Evolutionary conservation across 2,329 filamentous ascomycete species (phyloP).

Genomic region (Epicoccum nigrum): DNA sequence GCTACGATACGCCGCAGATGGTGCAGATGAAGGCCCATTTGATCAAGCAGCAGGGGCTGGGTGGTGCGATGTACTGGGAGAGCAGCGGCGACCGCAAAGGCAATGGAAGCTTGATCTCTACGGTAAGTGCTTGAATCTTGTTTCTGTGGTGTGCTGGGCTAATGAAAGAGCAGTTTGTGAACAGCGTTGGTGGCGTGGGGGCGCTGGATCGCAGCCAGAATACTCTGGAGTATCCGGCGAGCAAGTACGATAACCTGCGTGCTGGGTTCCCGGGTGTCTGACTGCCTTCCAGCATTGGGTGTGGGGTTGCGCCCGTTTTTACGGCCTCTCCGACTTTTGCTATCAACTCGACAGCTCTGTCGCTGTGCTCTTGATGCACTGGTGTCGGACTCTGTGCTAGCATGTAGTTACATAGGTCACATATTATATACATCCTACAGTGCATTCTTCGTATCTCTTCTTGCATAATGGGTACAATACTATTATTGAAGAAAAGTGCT

Average conservation of each 20-base stretch:
- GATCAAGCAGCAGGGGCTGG: conserved; percentile 36
- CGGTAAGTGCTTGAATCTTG: conserved; percentile 28
- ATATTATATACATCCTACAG: too few relatives aligned
- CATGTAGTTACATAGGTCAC: too few relatives aligned
- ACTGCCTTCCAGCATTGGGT: neutral
- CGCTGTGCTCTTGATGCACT: too few relatives aligned
- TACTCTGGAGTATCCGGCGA: conserved; percentile 67
- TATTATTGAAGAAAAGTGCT: too few relatives aligned
- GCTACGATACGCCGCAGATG: conserved; percentile 44
- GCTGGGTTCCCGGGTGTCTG: conserved; percentile 29
- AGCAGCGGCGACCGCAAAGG: conserved; percentile 42
- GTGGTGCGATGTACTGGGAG: conserved; percentile 51
- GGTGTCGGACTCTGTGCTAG: too few relatives aligned
- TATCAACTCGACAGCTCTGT: neutral
- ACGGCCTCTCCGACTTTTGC: neutral
- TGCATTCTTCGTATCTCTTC: too few relatives aligned
- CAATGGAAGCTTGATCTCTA: conserved; percentile 37
- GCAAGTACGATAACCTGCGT: conserved; percentile 72
- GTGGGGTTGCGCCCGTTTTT: neutral
- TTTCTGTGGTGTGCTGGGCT: neutral
- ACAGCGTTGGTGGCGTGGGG: conserved; percentile 61
- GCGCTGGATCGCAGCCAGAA: conserved; percentile 62
- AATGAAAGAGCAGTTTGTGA: conserved; percentile 50
- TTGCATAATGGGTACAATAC: too few relatives aligned
- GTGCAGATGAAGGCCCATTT: conserved; percentile 35